phyloP scores from a whole-genome alignment of 108 stramenopile genomes.

The Craspedostauros australis region DNA sequence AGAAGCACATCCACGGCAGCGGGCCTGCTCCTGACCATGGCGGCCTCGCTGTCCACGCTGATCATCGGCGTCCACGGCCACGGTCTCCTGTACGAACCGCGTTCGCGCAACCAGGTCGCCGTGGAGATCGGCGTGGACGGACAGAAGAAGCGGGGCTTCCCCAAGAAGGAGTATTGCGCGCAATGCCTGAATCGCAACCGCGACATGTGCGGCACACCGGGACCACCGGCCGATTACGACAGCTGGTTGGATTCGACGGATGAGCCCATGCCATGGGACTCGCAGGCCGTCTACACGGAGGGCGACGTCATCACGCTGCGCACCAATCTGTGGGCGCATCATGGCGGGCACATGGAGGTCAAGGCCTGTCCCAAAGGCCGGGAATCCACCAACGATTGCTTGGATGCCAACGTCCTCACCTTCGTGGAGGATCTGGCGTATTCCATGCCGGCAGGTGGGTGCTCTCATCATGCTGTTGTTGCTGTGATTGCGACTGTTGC shows the following conservation, averaged over 20 bases:
- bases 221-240: constrained; percentile 29
- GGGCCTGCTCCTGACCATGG: too few relatives aligned
- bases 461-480: too few relatives aligned
- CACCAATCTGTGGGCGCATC: constrained; percentile 41
- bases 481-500: too few relatives aligned
- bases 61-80: neutral
- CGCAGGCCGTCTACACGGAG: constrained; percentile 31
- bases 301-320: constrained; percentile 36
- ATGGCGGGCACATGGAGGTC: constrained; percentile 45
- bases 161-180: constrained; percentile 6
- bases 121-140: neutral
- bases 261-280: constrained; percentile 15
- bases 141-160: neutral
- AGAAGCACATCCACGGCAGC: too few relatives aligned
- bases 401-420: constrained; percentile 19
- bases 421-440: constrained; percentile 26
- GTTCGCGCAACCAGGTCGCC: neutral
- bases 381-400: constrained; percentile 14
- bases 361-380: constrained; percentile 32
- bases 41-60: neutral
- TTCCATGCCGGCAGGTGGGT: constrained; percentile 8
- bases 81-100: neutral
- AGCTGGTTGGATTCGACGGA: constrained; percentile 20
- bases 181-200: constrained; percentile 13
- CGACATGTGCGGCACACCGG: neutral